phyloP scores from a whole-genome alignment of 805 yeast genomes.

The Soucietia sequanensis region DNA sequence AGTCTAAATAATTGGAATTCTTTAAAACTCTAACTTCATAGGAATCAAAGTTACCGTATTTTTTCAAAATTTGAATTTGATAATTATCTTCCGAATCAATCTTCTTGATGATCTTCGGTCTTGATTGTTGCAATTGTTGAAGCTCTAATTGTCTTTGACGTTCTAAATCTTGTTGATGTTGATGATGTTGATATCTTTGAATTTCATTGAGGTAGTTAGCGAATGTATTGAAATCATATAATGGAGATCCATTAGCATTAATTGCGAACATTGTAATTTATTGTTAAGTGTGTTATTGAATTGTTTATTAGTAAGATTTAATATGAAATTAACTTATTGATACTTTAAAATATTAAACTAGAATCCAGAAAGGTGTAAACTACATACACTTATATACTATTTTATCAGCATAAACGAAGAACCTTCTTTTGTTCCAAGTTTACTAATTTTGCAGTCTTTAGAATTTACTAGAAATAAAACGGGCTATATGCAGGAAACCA shows the following conservation, averaged over 20 bases:
- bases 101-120: slow-evolving; percentile 33
- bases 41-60: slow-evolving; percentile 30
- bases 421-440: no score
- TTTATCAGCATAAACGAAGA: no score
- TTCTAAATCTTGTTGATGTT: slow-evolving; percentile 2
- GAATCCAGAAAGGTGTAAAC: no score
- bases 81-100: slow-evolving; percentile 32
- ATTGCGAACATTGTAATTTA: slow-evolving; percentile 7
- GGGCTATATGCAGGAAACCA: no score
- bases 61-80: slow-evolving; percentile 37
- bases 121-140: slow-evolving; percentile 12
- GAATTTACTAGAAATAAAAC: no score
- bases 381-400: no score
- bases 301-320: no score
- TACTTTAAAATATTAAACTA: no score
- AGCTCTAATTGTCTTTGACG: slow-evolving; percentile 5
- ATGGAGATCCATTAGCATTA: slow-evolving; percentile 1
- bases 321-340: no score
- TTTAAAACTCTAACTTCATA: slow-evolving; percentile 29
- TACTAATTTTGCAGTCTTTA: no score
- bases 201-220: slow-evolving; percentile 9
- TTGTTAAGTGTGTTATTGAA: neutral
- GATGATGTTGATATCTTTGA: slow-evolving; percentile 3
- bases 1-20: slow-evolving; percentile 11
- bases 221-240: slow-evolving; percentile 11